Percentiles rank a stretch among this genome's conserved stretches.
phyloP scores from a whole-genome alignment of 345 rosid genomes.

The Carallia pectinifolia region DNA sequence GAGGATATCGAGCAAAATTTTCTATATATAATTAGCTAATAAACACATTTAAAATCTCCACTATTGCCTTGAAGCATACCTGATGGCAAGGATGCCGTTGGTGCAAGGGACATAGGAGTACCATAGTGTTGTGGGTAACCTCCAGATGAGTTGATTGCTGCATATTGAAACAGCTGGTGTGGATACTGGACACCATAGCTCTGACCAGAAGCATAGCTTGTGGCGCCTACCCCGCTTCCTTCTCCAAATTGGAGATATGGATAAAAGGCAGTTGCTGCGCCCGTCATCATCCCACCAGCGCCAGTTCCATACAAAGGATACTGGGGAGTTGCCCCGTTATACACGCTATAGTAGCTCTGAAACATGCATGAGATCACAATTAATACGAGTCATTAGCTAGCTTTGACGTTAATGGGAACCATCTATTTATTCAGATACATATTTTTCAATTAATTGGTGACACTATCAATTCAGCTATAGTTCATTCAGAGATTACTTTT shows the following conservation, averaged over 20 bases:
- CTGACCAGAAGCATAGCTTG: not conserved
- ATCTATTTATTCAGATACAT: not conserved
- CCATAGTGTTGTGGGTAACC: not conserved
- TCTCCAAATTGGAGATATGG: conserved; percentile 8
- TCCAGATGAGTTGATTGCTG: not conserved
- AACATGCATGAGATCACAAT: not conserved
- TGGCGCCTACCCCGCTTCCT: not conserved
- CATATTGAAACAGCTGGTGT: conserved; percentile 13
- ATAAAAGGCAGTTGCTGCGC: not conserved
- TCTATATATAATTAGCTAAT: too few species aligned
- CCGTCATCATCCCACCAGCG: not conserved
- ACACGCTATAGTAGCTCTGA: conserved; percentile 12
- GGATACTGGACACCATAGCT: conserved; percentile 17
- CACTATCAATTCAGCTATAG: too few species aligned
- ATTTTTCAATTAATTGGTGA: too few species aligned
- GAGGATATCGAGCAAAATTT: too few species aligned
- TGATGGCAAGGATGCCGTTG: conserved; percentile 75
- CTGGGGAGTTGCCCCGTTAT: conserved; percentile 10
- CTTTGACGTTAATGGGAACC: not conserved
- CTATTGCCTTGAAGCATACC: conserved; percentile 27
- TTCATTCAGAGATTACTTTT: too few species aligned
- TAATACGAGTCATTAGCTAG: not conserved
- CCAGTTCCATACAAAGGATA: conserved; percentile 11
- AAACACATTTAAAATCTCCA: too few species aligned
- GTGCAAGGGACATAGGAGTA: conserved; percentile 40